These are phyloP conservation scores for Metarhizium guizhouense DNA, from an alignment of 2,329 filamentous ascomycete genomes.

Conservation along the genomic window DNA sequence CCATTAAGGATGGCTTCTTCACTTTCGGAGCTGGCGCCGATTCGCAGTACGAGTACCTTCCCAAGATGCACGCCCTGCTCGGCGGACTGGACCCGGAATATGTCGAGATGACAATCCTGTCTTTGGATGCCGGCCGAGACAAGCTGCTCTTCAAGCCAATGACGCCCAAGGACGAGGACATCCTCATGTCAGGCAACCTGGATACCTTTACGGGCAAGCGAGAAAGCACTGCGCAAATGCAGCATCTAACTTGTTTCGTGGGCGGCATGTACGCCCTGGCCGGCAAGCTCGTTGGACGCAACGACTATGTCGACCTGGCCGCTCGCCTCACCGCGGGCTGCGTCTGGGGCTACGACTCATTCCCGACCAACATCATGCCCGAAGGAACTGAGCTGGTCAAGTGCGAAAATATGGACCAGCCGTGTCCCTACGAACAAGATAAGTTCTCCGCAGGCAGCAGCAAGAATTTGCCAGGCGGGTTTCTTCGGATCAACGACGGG, in stretches of 20 bases:
- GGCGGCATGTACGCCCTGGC: constrained; percentile 64
- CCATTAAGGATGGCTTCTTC: constrained; percentile 28
- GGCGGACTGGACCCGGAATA: constrained; percentile 58
- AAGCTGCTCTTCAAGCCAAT: constrained; percentile 62
- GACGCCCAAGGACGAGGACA: constrained; percentile 47
- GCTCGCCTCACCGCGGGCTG: constrained; percentile 42
- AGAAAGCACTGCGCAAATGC: constrained; percentile 25
- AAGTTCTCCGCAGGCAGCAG: constrained; percentile 9
- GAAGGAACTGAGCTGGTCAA: constrained; percentile 34
- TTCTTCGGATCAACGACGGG: constrained; percentile 41
- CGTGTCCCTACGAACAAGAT: constrained; percentile 25
- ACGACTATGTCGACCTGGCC: constrained; percentile 38
- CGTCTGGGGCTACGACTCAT: constrained; percentile 43
- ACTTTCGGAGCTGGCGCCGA: constrained; percentile 37
- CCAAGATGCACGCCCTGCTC: constrained; percentile 52
- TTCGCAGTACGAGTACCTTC: constrained; percentile 50
- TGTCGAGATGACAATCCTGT: constrained; percentile 52
- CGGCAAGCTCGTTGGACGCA: constrained; percentile 47
- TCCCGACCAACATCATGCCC: constrained; percentile 45
- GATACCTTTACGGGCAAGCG: constrained; percentile 17
- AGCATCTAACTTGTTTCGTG: constrained; percentile 62
- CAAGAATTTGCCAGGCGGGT: constrained; percentile 39
- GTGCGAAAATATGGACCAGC: constrained; percentile 23
- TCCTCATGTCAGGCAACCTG: constrained; percentile 47
- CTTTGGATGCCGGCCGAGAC: constrained; percentile 52